phyloP scores from a whole-genome alignment of 2,329 filamentous ascomycete genomes.

The Sporothrix curviconia region DNA sequence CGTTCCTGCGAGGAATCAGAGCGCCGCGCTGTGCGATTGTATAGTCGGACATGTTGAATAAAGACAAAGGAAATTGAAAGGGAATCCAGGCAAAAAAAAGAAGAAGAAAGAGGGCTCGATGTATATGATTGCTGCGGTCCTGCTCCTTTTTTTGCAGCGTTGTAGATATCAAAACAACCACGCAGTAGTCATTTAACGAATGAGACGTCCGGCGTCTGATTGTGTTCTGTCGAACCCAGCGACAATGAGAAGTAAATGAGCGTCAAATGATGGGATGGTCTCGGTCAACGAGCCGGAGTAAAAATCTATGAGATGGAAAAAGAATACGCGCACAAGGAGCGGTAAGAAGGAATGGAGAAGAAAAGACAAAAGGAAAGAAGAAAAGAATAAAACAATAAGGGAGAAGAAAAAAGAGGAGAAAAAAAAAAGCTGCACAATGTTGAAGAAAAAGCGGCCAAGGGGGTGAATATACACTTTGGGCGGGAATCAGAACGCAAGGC shows the following conservation, averaged over 20 bases:
- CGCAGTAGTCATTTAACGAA: slow-evolving; percentile 5
- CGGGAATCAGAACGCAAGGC: background rate
- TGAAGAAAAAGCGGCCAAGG: slow-evolving; percentile 2
- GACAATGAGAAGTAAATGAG: slow-evolving; percentile 16
- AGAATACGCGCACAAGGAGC: slow-evolving; percentile 24
- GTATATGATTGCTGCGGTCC: slow-evolving; percentile 19
- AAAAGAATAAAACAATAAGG: slow-evolving; percentile 21
- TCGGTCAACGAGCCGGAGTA: slow-evolving; percentile 38
- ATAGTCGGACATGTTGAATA: slow-evolving; percentile 43
- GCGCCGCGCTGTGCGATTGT: slow-evolving; percentile 37
- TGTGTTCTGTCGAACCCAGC: slow-evolving; percentile 13
- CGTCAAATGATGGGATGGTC: slow-evolving; percentile 33
- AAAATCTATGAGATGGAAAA: too few species aligned
- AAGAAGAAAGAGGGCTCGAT: slow-evolving; percentile 16
- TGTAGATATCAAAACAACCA: background rate
- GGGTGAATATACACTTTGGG: slow-evolving; percentile 8
- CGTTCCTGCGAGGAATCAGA: slow-evolving; percentile 50
- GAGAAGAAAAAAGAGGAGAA: slow-evolving; percentile 17
- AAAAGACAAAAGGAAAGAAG: slow-evolving; percentile 26
- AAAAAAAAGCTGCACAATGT: slow-evolving; percentile 2
- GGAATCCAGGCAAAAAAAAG: slow-evolving; percentile 7
- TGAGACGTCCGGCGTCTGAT: slow-evolving; percentile 29
- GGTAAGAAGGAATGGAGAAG: slow-evolving; percentile 6
- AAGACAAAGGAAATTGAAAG: slow-evolving; percentile 14
- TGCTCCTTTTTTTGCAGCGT: background rate